Evolutionary conservation across 2,329 filamentous ascomycete genomes (phyloP), one percentile per base, ranked within the genome.

Genomic region (Ophiostoma tasmaniense): DNA sequence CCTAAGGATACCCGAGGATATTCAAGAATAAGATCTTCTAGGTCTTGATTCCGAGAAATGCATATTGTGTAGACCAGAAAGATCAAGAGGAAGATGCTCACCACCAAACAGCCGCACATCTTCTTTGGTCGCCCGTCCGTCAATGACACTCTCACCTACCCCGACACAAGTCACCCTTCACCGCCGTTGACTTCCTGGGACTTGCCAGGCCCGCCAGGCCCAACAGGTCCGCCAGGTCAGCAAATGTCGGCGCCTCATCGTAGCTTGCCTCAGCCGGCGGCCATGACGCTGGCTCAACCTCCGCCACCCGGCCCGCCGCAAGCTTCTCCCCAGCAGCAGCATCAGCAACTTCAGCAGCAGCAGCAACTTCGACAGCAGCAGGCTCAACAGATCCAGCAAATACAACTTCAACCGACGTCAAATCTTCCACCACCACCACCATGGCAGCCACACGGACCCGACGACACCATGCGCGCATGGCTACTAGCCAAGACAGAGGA

Each of bases 401-500:
- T 22, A 22, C 67, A 64, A 11, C 59, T 6, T 11, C 67, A 30
- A 61, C 64, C 66, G 5, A 22, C 11, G 17, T 73, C 76, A 10
- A 71, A 70, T 39, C 70, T 72, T 4, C 70, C 72, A 2, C 71
- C 71, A 17, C 70, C 73, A n/a, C 73, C 72, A 14, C 68, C 69
- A 64, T 72, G 66, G 70, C 72, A 71, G 72, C 83, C 85, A 55
- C 85, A 87, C 76, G 85, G 84, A 65, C 82, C 85, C 42, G 89
- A 91, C 74, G 89, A 92, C 50, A 84, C 87, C 2, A 90, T 91
- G 87, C 87, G 85, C 71, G 85, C 83, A 68, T 93, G 90, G 90
- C 80, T 92, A 28, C 79, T 85, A 68, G 87, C 90, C 67, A 91
- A 89, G 77, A 81, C 86, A 0, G 90, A 93, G 77, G 90, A 93